A percentile compares a stretch with the other conserved stretches of the same genome.
Conservation (phyloP, 345 rosid genomes). For the Lepidium africanum region DNA sequence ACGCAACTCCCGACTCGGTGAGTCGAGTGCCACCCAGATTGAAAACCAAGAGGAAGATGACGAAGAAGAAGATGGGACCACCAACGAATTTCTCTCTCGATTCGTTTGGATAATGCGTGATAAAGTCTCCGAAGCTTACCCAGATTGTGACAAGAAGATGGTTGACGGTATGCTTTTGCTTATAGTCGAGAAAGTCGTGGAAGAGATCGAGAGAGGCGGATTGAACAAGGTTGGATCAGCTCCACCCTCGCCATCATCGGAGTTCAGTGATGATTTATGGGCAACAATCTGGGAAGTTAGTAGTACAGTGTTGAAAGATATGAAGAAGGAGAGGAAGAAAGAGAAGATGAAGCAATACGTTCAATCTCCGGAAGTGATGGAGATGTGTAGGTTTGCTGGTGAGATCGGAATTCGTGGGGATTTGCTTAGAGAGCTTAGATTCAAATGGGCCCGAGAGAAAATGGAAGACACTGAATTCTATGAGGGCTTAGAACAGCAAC, state of each 20-base stretch:
- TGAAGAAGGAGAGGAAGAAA: conserved; percentile 75
- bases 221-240: conserved; percentile 34
- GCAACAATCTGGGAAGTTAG: conserved; percentile 74
- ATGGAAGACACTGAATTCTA: conserved; percentile 85
- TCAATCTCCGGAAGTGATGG: conserved; percentile 68
- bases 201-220: conserved; percentile 62
- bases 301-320: conserved; percentile 66
- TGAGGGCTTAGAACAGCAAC: conserved; percentile 39
- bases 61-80: conserved; percentile 46
- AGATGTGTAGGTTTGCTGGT: conserved; percentile 83
- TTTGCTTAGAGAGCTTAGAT: conserved; percentile 79
- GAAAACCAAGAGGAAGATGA: conserved; percentile 35
- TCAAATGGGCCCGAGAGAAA: conserved; percentile 81
- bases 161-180: conserved; percentile 69
- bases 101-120: conserved; percentile 78
- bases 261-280: conserved; percentile 78
- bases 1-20: conserved; percentile 24
- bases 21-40: conserved; percentile 20
- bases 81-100: conserved; percentile 73
- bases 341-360: conserved; percentile 73
- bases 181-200: conserved; percentile 61
- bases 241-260: conserved; percentile 25
- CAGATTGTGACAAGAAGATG: conserved; percentile 50
- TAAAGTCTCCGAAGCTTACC: conserved; percentile 53
- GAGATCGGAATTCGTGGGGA: conserved; percentile 88